These are phyloP conservation scores for Trichoderma sp. DNA, from an alignment of 2,329 filamentous ascomycete genomes.

Conservation along the genomic window DNA sequence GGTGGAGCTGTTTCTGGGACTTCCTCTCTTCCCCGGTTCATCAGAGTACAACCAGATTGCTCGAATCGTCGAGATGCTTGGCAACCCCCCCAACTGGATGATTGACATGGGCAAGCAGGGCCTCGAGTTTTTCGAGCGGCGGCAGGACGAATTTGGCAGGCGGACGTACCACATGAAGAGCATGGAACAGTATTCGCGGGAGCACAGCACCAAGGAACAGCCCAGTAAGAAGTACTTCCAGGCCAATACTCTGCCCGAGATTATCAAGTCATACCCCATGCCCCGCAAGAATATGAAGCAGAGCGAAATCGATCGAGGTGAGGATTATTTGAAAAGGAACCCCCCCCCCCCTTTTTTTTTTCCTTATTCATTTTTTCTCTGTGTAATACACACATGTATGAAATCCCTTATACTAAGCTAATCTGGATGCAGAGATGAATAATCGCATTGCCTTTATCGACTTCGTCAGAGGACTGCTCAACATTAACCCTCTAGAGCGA, in stretches of 20 bases:
- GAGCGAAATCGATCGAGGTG: conserved; percentile 92
- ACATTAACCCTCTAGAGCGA: conserved; percentile 90
- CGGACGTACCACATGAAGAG: conserved; percentile 89
- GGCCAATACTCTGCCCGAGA: conserved; percentile 88
- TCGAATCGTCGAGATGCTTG: conserved; percentile 96
- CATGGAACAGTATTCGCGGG: conserved; percentile 95
- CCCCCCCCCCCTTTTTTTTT: background rate
- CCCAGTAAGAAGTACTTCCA: conserved; percentile 99
- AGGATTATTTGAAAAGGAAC: background rate
- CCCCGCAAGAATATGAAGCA: conserved; percentile 99
- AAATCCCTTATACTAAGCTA: background rate
- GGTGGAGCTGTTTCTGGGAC: conserved; percentile 90
- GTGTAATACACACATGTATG: background rate
- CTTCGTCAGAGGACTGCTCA: conserved; percentile 88
- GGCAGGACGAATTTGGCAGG: conserved; percentile 84
- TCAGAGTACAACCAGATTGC: conserved; percentile 99
- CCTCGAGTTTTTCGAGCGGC: conserved; percentile 94
- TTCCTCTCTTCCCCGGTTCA: conserved; percentile 92
- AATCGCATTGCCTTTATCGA: conserved; percentile 97
- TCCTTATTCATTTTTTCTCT: background rate
- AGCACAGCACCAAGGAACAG: conserved; percentile 95
- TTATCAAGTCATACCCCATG: conserved; percentile 98
- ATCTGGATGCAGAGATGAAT: conserved; percentile 75
- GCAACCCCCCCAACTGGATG: conserved; percentile 97
- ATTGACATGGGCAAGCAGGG: conserved; percentile 98